Conservation (phyloP, 108 stramenopile genomes). For the Fistulifera solaris region DNA sequence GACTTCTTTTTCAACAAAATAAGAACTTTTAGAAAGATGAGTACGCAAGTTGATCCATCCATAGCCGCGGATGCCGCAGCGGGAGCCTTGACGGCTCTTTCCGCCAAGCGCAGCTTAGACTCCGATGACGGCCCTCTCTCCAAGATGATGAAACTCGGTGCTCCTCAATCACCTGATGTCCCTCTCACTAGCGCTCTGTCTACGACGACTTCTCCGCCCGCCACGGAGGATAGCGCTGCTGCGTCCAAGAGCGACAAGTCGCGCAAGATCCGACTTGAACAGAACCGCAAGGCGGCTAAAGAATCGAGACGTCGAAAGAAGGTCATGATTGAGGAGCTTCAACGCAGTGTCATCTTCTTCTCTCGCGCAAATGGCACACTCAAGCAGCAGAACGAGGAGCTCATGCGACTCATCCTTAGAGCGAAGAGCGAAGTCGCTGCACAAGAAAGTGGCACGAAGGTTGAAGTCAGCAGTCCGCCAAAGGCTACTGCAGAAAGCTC, state of each 20-base stretch:
- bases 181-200: neutral
- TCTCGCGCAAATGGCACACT: constrained; percentile 58
- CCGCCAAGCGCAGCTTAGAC: neutral
- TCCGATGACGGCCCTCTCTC: neutral
- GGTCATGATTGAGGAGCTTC: constrained; percentile 77
- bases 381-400: constrained; percentile 70
- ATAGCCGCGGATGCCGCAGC: constrained; percentile 7
- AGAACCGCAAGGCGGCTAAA: constrained; percentile 80
- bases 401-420: constrained; percentile 48
- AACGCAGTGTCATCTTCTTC: constrained; percentile 77
- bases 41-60: neutral
- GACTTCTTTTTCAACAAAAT: neutral
- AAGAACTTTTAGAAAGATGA: neutral
- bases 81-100: neutral
- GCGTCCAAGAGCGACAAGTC: neutral
- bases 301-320: constrained; percentile 78
- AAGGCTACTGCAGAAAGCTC: constrained; percentile 2
- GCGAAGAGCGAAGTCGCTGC: constrained; percentile 48
- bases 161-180: neutral
- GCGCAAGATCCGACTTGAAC: constrained; percentile 74
- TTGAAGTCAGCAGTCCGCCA: neutral
- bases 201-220: neutral
- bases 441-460: constrained; percentile 14
- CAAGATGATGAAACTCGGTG: constrained; percentile 1
- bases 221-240: neutral